Evolutionary conservation across 164 flowering plant species (phyloP).

Genomic region (Macadamia tetraphylla): DNA sequence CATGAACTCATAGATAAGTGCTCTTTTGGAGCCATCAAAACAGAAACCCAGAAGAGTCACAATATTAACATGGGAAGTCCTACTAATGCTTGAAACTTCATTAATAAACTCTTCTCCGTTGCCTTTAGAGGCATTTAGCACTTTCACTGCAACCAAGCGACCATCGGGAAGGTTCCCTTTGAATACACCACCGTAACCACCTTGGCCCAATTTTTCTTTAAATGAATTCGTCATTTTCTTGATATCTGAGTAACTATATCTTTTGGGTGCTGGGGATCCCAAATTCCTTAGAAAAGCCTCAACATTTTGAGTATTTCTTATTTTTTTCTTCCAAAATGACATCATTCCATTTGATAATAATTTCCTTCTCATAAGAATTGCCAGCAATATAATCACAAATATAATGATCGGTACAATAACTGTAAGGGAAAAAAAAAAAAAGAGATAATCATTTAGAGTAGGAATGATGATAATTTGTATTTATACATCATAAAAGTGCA

Average conservation of each 20-base stretch:
- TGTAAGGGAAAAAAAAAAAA: too few species aligned
- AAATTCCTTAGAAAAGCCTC: conserved; percentile 8
- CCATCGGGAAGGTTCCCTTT: conserved; percentile 38
- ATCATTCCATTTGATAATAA: too few species aligned
- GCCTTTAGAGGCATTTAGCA: conserved; percentile 24
- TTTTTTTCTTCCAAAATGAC: neutral
- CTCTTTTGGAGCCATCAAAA: conserved; percentile 28
- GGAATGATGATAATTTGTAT: too few species aligned
- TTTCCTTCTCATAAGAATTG: too few species aligned
- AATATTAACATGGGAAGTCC: conserved; percentile 35
- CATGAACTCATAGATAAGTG: conserved; percentile 39
- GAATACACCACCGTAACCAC: conserved; percentile 43
- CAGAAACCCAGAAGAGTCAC: conserved; percentile 34
- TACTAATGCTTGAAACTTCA: conserved; percentile 31
- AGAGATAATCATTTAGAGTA: too few species aligned
- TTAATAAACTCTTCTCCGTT: conserved; percentile 29
- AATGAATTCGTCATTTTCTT: conserved; percentile 36
- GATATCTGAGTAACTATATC: conserved; percentile 26
- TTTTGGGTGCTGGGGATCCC: conserved; percentile 20
- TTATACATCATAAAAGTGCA: too few species aligned
- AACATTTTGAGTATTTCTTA: too few species aligned
- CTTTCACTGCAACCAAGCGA: conserved; percentile 35
- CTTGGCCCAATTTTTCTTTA: conserved; percentile 35
- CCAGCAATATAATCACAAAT: too few species aligned
- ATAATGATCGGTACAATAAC: too few species aligned